Conservation (phyloP, 495 filamentous ascomycete genomes). For the Jackrogersella minutella region DNA sequence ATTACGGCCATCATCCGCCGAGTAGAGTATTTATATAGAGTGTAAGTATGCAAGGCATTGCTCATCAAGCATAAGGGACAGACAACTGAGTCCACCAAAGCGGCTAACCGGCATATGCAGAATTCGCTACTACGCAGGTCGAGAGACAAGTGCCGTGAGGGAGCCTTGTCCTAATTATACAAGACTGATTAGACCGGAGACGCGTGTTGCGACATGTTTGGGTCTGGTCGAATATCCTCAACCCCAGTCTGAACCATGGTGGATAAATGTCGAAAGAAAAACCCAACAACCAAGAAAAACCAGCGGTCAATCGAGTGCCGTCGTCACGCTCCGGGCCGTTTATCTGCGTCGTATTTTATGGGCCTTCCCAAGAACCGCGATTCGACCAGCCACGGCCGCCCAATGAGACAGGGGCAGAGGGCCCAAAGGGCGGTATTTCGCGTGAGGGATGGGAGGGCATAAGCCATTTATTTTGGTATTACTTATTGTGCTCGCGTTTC, state of each 20-base stretch:
- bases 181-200: not conserved
- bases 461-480: conserved; percentile 2
- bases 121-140: conserved; percentile 8
- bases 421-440: not conserved
- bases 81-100: conserved; percentile 9
- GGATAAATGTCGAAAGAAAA: conserved; percentile 29
- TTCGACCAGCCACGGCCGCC: not conserved
- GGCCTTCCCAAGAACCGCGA: not conserved
- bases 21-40: not conserved
- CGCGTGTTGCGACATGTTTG: conserved; percentile 16
- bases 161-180: conserved; percentile 26
- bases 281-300: too few relatives aligned
- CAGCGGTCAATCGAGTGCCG: conserved; percentile 7
- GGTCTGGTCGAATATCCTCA: conserved; percentile 1
- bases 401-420: not conserved
- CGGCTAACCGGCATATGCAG: conserved; percentile 30
- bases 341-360: conserved; percentile 8
- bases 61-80: not conserved
- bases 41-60: conserved; percentile 3
- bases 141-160: conserved; percentile 26
- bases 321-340: conserved; percentile 9
- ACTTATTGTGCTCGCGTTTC: conserved; percentile 12
- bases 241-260: conserved; percentile 30
- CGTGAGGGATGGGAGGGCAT: conserved; percentile 38
- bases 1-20: not conserved